Conservation (phyloP, 2,329 filamentous ascomycete genomes). For the Rhytidhysteron rufulum region DNA sequence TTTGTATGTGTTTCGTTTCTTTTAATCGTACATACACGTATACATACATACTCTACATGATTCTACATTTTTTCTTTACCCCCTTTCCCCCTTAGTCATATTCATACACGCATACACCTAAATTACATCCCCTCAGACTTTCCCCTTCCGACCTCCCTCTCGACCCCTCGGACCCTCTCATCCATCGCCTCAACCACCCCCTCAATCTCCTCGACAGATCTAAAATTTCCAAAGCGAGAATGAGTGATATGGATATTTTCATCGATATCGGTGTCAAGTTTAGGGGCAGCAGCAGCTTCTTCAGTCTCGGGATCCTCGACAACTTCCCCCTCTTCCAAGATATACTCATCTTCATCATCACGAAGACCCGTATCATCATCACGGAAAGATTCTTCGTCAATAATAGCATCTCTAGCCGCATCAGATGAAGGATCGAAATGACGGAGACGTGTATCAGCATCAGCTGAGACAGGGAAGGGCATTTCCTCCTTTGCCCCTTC, state of each 20-base stretch:
- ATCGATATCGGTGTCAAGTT: neutral
- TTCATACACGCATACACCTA: too few species aligned
- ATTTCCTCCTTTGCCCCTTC: neutral
- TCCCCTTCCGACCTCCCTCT: too few species aligned
- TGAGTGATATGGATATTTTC: neutral
- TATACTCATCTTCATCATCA: constrained; percentile 1
- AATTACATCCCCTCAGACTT: too few species aligned
- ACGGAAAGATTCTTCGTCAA: neutral
- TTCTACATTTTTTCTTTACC: too few species aligned
- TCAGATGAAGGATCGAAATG: neutral
- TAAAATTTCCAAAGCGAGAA: neutral
- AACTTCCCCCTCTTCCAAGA: too few species aligned
- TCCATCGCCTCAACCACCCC: neutral
- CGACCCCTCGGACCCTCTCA: too few species aligned
- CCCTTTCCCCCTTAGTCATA: too few species aligned
- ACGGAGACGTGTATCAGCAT: neutral
- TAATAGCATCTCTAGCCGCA: neutral
- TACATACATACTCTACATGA: too few species aligned
- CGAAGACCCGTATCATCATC: neutral
- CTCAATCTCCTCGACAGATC: neutral
- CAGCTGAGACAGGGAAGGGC: neutral
- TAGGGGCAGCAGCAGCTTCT: too few species aligned
- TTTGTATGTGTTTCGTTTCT: too few species aligned
- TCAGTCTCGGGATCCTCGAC: too few species aligned
- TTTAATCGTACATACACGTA: too few species aligned